Conservation (phyloP, 805 yeast genomes). For the Maudiozyma saulgeensis region DNA sequence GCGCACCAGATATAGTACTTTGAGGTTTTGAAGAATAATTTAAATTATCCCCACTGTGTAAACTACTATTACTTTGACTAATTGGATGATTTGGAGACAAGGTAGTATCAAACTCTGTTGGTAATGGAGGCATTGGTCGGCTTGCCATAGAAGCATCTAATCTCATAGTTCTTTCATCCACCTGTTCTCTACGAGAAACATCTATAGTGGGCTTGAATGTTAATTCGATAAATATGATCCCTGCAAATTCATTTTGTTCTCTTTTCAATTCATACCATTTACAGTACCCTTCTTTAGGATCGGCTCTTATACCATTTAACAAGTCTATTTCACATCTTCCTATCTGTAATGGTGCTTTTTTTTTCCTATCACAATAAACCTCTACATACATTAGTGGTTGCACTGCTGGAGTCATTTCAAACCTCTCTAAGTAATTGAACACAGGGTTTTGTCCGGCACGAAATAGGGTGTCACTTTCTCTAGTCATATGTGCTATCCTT, state of each 20-base stretch:
- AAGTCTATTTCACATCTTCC: constrained; percentile 77
- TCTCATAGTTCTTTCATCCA: constrained; percentile 9
- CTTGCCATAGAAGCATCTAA: constrained; percentile 22
- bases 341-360: constrained; percentile 76
- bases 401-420: constrained; percentile 53
- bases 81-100: not conserved
- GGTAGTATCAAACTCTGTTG: constrained; percentile 11
- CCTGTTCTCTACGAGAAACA: constrained; percentile 5
- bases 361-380: constrained; percentile 63
- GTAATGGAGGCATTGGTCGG: constrained; percentile 28
- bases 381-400: constrained; percentile 59
- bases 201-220: constrained; percentile 62
- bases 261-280: constrained; percentile 68
- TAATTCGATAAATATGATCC: constrained; percentile 82
- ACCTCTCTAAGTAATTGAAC: constrained; percentile 73
- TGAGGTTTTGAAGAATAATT: not conserved
- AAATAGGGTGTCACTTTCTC: constrained; percentile 63
- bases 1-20: not conserved
- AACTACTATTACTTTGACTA: not conserved
- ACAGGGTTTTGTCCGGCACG: constrained; percentile 93
- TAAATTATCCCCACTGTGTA: not conserved
- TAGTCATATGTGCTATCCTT: constrained; percentile 72
- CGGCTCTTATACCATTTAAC: constrained; percentile 56
- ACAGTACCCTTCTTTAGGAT: constrained; percentile 69
- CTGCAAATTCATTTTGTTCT: constrained; percentile 63